Evolutionary conservation across 108 stramenopile genomes (phyloP).

Genomic region (Nitzschia putrida): DNA sequence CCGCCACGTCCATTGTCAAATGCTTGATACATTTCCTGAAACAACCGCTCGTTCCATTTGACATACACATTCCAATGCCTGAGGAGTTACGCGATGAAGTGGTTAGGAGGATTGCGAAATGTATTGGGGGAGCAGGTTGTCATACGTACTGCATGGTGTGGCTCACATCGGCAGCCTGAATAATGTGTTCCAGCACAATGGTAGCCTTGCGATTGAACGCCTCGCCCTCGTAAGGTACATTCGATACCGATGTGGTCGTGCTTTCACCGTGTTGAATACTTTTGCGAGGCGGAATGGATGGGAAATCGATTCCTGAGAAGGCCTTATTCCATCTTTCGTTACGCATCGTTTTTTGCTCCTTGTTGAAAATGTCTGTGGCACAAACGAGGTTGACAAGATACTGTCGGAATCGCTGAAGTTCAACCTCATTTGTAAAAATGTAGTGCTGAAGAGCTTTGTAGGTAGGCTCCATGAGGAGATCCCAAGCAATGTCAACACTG

Average conservation of each 20-base stretch:
- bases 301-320: conserved; percentile 4
- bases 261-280: background rate
- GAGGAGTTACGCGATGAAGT: background rate
- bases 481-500: conserved; percentile 41
- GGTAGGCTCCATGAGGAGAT: conserved; percentile 32
- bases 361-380: conserved; percentile 40
- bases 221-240: background rate
- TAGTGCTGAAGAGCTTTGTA: conserved; percentile 27
- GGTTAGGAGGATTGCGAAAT: too few relatives aligned
- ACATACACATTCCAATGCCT: conserved; percentile 14
- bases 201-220: background rate
- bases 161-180: background rate
- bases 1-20: background rate
- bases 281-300: background rate
- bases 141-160: background rate
- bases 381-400: conserved; percentile 7
- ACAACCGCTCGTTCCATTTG: conserved; percentile 20
- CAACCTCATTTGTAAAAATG: conserved; percentile 14
- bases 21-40: conserved; percentile 9
- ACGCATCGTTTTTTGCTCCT: conserved; percentile 13
- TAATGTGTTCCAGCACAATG: background rate
- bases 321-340: conserved; percentile 46
- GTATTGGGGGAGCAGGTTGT: too few relatives aligned
- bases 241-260: background rate
- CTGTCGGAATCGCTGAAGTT: conserved; percentile 19